Evolutionary conservation across 495 filamentous ascomycete species (phyloP).

Genomic region (Neurospora africana): DNA sequence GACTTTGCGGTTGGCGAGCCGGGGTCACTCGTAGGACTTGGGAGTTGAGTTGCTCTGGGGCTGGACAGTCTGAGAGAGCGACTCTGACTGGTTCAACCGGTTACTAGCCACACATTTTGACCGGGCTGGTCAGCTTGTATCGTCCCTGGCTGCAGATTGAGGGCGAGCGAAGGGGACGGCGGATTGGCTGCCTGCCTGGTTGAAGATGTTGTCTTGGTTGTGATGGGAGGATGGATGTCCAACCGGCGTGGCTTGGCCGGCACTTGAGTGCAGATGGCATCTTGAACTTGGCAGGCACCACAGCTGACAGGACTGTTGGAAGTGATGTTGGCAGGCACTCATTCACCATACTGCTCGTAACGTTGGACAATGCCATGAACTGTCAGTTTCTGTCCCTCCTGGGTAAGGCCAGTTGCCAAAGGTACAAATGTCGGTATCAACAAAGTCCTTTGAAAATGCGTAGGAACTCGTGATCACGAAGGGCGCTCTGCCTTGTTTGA

Average conservation of each 20-base stretch:
- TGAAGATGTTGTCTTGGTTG: background rate
- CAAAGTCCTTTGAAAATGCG: background rate
- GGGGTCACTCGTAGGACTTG: background rate
- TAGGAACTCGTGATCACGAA: background rate
- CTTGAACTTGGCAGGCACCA: background rate
- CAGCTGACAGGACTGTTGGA: background rate
- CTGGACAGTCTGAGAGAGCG: background rate
- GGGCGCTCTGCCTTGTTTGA: background rate
- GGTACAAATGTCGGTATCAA: background rate
- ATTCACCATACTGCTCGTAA: background rate
- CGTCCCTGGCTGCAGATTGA: background rate
- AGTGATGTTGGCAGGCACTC: background rate
- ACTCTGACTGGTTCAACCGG: background rate
- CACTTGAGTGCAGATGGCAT: background rate
- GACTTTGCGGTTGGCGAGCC: background rate
- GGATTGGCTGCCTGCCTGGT: background rate
- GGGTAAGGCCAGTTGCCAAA: background rate
- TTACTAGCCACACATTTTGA: background rate
- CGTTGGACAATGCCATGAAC: background rate
- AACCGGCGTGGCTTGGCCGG: background rate
- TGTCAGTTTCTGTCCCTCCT: background rate
- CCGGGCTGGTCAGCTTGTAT: background rate
- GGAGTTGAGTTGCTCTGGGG: background rate
- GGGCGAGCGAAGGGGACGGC: background rate
- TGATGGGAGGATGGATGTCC: background rate